Evolutionary conservation across 495 filamentous ascomycete genomes (phyloP).

Genomic region (Penicillium daleae): DNA sequence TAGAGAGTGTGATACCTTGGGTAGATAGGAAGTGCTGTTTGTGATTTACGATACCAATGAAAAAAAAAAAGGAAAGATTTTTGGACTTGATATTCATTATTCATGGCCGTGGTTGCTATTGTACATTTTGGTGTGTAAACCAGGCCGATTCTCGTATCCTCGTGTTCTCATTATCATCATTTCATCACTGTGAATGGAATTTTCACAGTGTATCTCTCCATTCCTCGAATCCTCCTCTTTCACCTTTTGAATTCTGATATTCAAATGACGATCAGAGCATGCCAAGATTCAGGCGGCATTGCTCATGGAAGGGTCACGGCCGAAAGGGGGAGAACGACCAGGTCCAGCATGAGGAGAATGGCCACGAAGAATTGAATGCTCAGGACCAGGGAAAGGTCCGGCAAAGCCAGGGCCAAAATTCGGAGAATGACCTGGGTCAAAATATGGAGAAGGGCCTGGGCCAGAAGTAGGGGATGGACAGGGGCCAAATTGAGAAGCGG

Average conservation of each 20-base stretch:
- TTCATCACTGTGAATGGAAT: not conserved
- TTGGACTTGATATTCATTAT: not conserved
- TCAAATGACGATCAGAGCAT: not conserved
- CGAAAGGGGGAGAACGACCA: not conserved
- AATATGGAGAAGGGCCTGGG: too few relatives aligned
- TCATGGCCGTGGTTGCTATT: not conserved
- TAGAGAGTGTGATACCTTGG: not conserved
- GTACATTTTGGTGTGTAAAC: not conserved
- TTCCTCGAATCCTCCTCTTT: not conserved
- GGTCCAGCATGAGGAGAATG: too few relatives aligned
- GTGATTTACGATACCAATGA: slow-evolving; percentile 2
- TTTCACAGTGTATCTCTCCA: not conserved
- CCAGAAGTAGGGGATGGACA: too few relatives aligned
- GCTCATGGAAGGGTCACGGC: not conserved
- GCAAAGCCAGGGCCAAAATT: too few relatives aligned
- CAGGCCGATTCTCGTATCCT: not conserved
- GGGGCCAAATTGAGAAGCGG: too few relatives aligned
- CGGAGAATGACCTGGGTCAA: too few relatives aligned
- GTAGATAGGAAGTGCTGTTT: slow-evolving; percentile 1
- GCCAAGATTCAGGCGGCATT: not conserved
- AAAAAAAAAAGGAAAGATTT: not conserved
- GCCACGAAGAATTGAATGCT: too few relatives aligned
- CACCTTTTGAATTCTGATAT: not conserved
- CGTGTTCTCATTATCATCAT: not conserved
- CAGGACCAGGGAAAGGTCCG: too few relatives aligned